Evolutionary conservation across 106 monocot genomes (phyloP).

Genomic region (Dendrobium chrysotoxum): DNA sequence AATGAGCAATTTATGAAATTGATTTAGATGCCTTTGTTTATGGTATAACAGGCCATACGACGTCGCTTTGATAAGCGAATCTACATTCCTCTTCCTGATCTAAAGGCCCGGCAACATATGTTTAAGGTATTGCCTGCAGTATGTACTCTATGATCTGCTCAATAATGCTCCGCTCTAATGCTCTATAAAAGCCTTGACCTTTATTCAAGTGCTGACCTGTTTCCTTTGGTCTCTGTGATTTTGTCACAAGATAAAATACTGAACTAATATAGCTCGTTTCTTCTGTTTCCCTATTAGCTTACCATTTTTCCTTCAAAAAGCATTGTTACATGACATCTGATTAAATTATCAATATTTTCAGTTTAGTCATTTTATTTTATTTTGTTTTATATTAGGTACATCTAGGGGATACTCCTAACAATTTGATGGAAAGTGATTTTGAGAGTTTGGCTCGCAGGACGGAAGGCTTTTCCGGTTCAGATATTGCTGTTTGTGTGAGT

Average conservation of each 20-base stretch:
- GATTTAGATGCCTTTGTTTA: slow-evolving; percentile 2
- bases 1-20: background rate
- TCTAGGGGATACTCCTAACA: slow-evolving; percentile 72
- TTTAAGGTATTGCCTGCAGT: slow-evolving; percentile 47
- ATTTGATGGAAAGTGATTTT: slow-evolving; percentile 66
- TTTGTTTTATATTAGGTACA: slow-evolving; percentile 42
- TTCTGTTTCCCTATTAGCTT: too few relatives aligned
- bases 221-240: background rate
- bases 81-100: slow-evolving; percentile 80
- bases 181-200: background rate
- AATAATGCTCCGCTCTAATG: background rate
- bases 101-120: slow-evolving; percentile 85
- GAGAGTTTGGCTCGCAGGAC: slow-evolving; percentile 58
- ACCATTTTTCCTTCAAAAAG: too few relatives aligned
- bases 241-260: too few relatives aligned
- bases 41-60: slow-evolving; percentile 42
- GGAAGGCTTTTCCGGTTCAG: slow-evolving; percentile 85
- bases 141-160: background rate
- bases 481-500: slow-evolving; percentile 83
- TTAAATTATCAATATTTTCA: too few relatives aligned
- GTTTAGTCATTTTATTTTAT: too few relatives aligned
- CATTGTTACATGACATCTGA: too few relatives aligned
- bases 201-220: background rate
- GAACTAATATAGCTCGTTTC: too few relatives aligned
- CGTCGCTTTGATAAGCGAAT: slow-evolving; percentile 85